Evolutionary conservation across 345 rosid genomes (phyloP), one percentile per base, ranked within the genome.

Genomic region (Gossypium longicalyx): DNA sequence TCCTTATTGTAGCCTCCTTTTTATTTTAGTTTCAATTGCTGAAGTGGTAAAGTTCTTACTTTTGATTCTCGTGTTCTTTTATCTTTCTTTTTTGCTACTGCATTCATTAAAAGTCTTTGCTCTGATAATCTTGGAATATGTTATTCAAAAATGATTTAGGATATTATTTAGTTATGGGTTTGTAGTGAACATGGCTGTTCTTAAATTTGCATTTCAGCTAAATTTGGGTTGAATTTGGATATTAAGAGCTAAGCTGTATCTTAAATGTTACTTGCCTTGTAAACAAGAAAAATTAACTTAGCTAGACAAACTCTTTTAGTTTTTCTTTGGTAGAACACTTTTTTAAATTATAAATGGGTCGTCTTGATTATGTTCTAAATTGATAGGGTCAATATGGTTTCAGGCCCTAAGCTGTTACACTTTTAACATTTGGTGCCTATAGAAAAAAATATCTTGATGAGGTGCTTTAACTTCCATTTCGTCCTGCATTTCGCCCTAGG

Each of bases 61-160:
- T 27, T 15, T 13, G 54, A 16, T 68, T 51, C 16, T 51, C 8
- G 25, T 69, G 25, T 16, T 17, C 9, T 49, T 68, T 49, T 29
- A 16, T 29, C 20, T 13, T 69, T 69, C 45, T 51, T 27, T 67
- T 51, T 51, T 9, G 12, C 25, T 20, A 9, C 15, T 69, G 72
- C 57, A 3, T 25, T 48, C 44, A 15, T 16, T 51, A 27, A 10
- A 38, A 51, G 58, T 25, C 15, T 67, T 67, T 23, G 12, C 45
- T 69, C 23, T 49, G 59, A 69, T 69, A 51, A 17, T 51, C 59
- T 51, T 15, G 44, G 22, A 69, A n/a, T 48, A 69, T 49, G 58
- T 23, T 19, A 49, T 22, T 49, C 4, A 27, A 27, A 68, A 51
- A 27, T 69, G 45, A 27, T 16, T 4, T 17, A 27, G 59, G 59